Base-by-base conservation (phyloP, 2,329 filamentous ascomycete genomes). In the Stachybotrys chartarum region DNA sequence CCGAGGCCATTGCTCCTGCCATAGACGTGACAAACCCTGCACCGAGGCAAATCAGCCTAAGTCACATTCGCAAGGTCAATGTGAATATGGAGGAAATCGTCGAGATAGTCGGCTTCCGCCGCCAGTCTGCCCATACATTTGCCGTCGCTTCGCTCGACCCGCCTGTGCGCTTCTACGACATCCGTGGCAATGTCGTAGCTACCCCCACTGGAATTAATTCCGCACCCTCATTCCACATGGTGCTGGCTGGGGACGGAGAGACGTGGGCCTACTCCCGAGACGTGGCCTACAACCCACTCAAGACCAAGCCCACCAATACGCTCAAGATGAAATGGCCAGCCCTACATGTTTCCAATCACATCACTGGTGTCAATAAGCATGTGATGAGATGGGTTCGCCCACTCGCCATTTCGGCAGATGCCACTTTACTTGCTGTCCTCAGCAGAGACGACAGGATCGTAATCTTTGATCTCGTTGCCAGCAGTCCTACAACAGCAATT, bases 241-340 rank as follows among this genome's bases (percentile, higher is more conserved):
- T 55, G 12, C 66, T 67, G 32, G 53, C 58, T 10, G 54, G 57
- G 3, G 59, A 61, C 39, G 59, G 57, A 1, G 56, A 61, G 6
- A 54, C 58, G 7, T 67, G 65, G 65, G 61, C 65, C 0, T 67
- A 66, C 47, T 54, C 64, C 2, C 54, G 54, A 30, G 65, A 67
- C 31, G 61, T 64, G n/a, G 64, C 65, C 31, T 35, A 4, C 30
- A 18, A 30, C 16, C 18, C 57, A 35, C 59, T 58, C 8, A 59
- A 59, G n/a, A 56, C 62, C 45, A 61, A 58, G 39, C 56, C 31
- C 8, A 63, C 64, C 39, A 61, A 65, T 35, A 63, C 61, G 3
- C 42, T 57, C 12, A 56, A 53, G 53, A 64, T 67, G 14, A 59
- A 57, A 45, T 60, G 60, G 45, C 64, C 65, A 1, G 51, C 59